These are phyloP conservation scores for Candida berthetii DNA, from an alignment of 805 yeast genomes.

Conservation along the genomic window DNA sequence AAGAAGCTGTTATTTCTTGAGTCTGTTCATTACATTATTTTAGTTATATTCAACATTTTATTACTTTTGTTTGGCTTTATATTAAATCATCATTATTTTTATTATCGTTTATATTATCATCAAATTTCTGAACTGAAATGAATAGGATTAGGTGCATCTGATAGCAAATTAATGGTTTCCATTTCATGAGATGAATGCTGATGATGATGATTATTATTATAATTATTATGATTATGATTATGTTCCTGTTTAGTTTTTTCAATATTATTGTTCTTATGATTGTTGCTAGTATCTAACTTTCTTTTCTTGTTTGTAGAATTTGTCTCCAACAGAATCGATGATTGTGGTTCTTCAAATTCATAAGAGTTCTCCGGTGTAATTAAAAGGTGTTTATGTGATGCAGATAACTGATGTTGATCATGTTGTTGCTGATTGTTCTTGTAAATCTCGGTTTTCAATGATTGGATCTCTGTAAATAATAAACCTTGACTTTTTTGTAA, in stretches of 20 bases:
- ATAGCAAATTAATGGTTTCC: slow-evolving; percentile 3
- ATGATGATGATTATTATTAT: too few species aligned
- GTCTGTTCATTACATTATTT: too few species aligned
- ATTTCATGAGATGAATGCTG: too few species aligned
- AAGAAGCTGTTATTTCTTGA: not conserved
- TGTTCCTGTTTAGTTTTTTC: too few species aligned
- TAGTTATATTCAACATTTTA: too few species aligned
- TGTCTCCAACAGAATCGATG: too few species aligned
- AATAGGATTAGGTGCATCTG: slow-evolving; percentile 1
- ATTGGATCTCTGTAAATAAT: not conserved
- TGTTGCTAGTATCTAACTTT: too few species aligned
- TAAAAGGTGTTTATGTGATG: not conserved
- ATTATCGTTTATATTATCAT: not conserved
- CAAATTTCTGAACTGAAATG: not conserved
- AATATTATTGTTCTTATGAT: too few species aligned
- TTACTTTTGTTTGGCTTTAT: too few species aligned
- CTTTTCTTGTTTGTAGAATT: too few species aligned
- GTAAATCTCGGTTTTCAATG: not conserved
- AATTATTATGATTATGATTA: too few species aligned
- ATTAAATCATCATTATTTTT: not conserved
- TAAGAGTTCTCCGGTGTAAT: not conserved
- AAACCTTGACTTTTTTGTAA: not conserved
- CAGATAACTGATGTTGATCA: not conserved
- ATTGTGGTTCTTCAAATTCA: not conserved
- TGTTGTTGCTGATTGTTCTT: not conserved